A percentile compares a stretch with the other conserved stretches of the same genome.
Evolutionary conservation across 2,329 filamentous ascomycete species (phyloP).

Genomic region (Ophiostoma australiae): DNA sequence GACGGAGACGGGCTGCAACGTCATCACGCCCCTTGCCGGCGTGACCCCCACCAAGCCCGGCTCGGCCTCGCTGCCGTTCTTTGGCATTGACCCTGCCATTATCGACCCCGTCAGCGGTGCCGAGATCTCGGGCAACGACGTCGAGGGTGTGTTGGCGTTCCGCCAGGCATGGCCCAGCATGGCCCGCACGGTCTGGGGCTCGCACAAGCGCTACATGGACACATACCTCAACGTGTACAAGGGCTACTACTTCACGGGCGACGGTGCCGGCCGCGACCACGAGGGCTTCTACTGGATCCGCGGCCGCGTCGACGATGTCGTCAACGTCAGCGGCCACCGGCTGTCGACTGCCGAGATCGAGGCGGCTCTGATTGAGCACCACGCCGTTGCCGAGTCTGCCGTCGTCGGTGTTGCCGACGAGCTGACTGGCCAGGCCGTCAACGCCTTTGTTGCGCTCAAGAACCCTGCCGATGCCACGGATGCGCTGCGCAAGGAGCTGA

Average conservation of each 20-base stretch:
- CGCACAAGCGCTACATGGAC: conserved; percentile 98
- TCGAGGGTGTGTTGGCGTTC: conserved; percentile 93
- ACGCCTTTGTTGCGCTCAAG: conserved; percentile 92
- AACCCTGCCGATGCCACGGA: conserved; percentile 71
- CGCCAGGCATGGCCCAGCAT: conserved; percentile 98
- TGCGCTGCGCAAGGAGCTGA: conserved; percentile 83
- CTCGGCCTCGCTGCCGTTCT: conserved; percentile 93
- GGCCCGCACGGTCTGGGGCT: conserved; percentile 95
- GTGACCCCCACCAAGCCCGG: conserved; percentile 96
- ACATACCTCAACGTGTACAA: conserved; percentile 97
- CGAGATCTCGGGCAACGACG: conserved; percentile 91
- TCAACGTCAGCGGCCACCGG: conserved; percentile 95
- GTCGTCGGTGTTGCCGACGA: conserved; percentile 92
- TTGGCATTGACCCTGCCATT: conserved; percentile 95
- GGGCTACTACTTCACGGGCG: conserved; percentile 94
- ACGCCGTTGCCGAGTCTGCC: conserved; percentile 83
- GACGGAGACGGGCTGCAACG: conserved; percentile 95
- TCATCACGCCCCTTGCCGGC: conserved; percentile 88
- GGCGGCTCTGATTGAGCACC: conserved; percentile 89
- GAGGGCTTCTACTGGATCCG: conserved; percentile 99
- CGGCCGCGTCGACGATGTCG: conserved; percentile 94
- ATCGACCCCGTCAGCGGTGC: conserved; percentile 94
- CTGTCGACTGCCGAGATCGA: conserved; percentile 97
- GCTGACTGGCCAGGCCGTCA: conserved; percentile 93
- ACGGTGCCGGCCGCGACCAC: conserved; percentile 91